Evolutionary conservation across 768 basidiomycete genomes (phyloP), one percentile per base, ranked within the genome.

Genomic region (Ephemerocybe angulata): DNA sequence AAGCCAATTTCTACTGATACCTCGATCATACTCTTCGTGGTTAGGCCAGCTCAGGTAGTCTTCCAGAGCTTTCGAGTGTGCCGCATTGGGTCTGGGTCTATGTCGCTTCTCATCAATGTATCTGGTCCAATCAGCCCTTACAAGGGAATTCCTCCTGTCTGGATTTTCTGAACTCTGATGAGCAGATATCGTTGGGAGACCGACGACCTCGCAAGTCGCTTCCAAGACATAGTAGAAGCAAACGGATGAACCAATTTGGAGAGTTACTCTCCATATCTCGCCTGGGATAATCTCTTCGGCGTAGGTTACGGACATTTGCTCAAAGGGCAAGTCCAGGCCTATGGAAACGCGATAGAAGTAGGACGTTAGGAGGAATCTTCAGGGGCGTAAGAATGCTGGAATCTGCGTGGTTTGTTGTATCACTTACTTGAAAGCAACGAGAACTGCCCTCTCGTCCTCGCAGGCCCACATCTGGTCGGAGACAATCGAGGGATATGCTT

Each of bases 121-220:
- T 1, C 67, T 59, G 1, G 81, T 77, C 89, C 89, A 91, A 65
- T 91, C 89, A 0, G 71, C 71, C 7, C 89, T 82, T 30, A 80
- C 62, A 50, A 54, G 8, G 58, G 24, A 12, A 42, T 29, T 19
- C 15, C 46, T 13, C 27, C 46, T 1, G 56, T 37, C 41, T 33
- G 29, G 15, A 17, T 27, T 11, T 13, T 42, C 31, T 40, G 38
- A 13, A 19, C 15, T 5, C 21, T 35, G 21, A 1, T 53, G 46
- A 22, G 24, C 17, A 27, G 54, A 41, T 24, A 51, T 19, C 4
- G 58, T 41, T 19, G 67, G 61, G 29, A 66, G 70, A 0, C 87
- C 87, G 52, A 89, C 76, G 29, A 86, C 83, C 62, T 91, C 89
- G 62, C 88, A 88, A 0, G 89, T 91, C 21, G 78, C 64, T 56